A percentile compares a stretch with the other conserved stretches of the same genome.
These are phyloP conservation scores for Trypethelium eluteriae DNA, from an alignment of 495 filamentous ascomycete genomes.

Conservation along the genomic window DNA sequence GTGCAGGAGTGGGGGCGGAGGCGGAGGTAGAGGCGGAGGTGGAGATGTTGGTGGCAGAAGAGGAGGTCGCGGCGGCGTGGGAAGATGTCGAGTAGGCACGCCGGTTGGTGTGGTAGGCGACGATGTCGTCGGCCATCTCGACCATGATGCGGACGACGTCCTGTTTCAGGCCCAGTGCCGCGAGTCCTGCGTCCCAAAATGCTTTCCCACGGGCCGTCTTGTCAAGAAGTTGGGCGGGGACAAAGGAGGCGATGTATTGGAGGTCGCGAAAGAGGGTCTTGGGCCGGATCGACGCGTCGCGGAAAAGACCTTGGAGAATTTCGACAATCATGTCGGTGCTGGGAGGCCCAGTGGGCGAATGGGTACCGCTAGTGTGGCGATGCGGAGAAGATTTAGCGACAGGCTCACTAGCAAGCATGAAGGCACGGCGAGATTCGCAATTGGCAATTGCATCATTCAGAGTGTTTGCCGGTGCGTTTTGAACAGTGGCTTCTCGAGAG, in stretches of 20 bases:
- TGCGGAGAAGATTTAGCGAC: slow-evolving; percentile 17
- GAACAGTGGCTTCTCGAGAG: slow-evolving; percentile 30
- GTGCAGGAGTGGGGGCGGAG: slow-evolving; percentile 17
- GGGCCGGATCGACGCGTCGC: slow-evolving; percentile 67
- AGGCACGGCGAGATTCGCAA: slow-evolving; percentile 59
- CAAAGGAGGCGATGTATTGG: slow-evolving; percentile 90
- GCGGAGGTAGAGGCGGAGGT: slow-evolving; percentile 18
- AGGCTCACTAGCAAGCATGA: slow-evolving; percentile 33
- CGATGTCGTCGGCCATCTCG: slow-evolving; percentile 71
- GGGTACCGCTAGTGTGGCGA: slow-evolving; percentile 2
- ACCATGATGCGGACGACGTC: slow-evolving; percentile 86
- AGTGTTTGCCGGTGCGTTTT: slow-evolving; percentile 32
- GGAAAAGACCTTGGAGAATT: slow-evolving; percentile 70
- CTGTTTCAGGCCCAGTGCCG: slow-evolving; percentile 80
- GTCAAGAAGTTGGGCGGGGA: slow-evolving; percentile 71
- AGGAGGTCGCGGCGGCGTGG: slow-evolving; percentile 32
- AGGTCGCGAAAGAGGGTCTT: slow-evolving; percentile 90
- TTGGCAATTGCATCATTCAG: slow-evolving; percentile 62
- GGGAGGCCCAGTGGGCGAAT: slow-evolving; percentile 26
- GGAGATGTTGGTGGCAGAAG: slow-evolving; percentile 13
- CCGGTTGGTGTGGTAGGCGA: slow-evolving; percentile 49
- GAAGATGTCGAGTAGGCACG: slow-evolving; percentile 31
- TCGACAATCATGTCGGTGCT: slow-evolving; percentile 70
- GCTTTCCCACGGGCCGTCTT: slow-evolving; percentile 82
- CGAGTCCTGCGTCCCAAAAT: slow-evolving; percentile 88